Base-by-base conservation (phyloP, 108 stramenopile genomes). In the Nitzschia palea region DNA sequence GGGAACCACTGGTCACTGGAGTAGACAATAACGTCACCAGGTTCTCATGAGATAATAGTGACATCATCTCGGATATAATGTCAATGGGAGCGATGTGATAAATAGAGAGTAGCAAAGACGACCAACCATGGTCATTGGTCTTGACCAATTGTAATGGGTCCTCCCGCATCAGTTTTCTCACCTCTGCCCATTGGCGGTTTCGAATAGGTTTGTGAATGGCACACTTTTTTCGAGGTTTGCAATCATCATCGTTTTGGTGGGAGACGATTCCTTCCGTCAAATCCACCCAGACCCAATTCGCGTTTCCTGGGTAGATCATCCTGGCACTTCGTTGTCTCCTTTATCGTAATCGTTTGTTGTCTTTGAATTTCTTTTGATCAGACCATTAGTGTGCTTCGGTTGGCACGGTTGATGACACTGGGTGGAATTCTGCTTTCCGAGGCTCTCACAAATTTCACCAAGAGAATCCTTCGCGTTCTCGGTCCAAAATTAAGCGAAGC, bases 191-290 rank as follows among this genome's bases (percentile, higher is more conserved):
- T n/a, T 30, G 31, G 15, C 33, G 29, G 22, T 59, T 59, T 59
- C 58, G 33, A 37, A 59, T 59, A 12, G 29, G n/a, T 20, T 59
- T 59, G 58, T 59, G 58, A 17, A 59, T 15, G 10, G 58, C n/a
- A 37, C 58, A 59, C 23, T 27, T 22, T 40, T 59, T 48, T 18
- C 47, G 47, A 20, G 47, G 47, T 20, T 20, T 20, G 47, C 47
- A 10, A 48, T 18, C 17, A 5, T 4, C 47, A 5, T 4, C 47
- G 15, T 48, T 20, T 20, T 48, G 18, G 15, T 10, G 17, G 47
- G 47, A 48, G n/a, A 8, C 47, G 47, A 12, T 18, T 12, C 18
- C 4, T 18, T 20, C 47, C 4, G 15, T 20, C 15, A 12, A 48
- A 4, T 48, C 47, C 8, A 4, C n/a, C 9, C 17, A 20, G 22